Percentiles rank a stretch among this genome's conserved stretches.
Evolutionary conservation across 2,329 filamentous ascomycete species (phyloP).

Genomic region (Stylonectria norvegica): DNA sequence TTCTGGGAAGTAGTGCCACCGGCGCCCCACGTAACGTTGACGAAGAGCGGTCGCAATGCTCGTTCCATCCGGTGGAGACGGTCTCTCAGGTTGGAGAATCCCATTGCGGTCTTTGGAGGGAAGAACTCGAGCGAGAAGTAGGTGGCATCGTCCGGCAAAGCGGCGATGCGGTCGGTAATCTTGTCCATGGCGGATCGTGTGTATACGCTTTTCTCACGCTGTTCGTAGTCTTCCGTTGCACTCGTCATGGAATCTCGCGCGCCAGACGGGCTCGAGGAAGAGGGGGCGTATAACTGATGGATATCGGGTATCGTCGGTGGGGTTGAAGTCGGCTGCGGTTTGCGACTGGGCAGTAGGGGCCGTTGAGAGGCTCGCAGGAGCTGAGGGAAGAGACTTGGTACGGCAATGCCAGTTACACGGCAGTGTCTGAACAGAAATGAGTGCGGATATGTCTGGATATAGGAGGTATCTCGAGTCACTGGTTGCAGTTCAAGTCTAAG

Average conservation of each 20-base stretch:
- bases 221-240: no score
- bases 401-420: no score
- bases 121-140: constrained; percentile 99
- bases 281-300: background rate
- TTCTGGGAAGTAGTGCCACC: constrained; percentile 89
- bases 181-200: constrained; percentile 73
- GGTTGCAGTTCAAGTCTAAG: constrained; percentile 18
- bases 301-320: constrained; percentile 16
- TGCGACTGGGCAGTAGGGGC: no score
- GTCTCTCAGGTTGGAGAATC: constrained; percentile 87
- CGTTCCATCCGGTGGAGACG: constrained; percentile 94
- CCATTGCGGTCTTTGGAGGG: constrained; percentile 94
- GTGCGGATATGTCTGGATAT: no score
- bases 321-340: no score
- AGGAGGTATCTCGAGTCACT: no score
- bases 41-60: constrained; percentile 85
- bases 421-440: no score
- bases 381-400: no score
- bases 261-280: background rate
- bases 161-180: constrained; percentile 93
- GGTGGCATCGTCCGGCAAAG: constrained; percentile 72
- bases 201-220: background rate
- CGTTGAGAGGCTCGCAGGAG: no score
- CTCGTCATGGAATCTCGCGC: background rate
- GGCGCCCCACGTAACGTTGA: constrained; percentile 97